Evolutionary conservation across 208 protist genomes (phyloP).

Genomic region (Leishmania tropica): DNA sequence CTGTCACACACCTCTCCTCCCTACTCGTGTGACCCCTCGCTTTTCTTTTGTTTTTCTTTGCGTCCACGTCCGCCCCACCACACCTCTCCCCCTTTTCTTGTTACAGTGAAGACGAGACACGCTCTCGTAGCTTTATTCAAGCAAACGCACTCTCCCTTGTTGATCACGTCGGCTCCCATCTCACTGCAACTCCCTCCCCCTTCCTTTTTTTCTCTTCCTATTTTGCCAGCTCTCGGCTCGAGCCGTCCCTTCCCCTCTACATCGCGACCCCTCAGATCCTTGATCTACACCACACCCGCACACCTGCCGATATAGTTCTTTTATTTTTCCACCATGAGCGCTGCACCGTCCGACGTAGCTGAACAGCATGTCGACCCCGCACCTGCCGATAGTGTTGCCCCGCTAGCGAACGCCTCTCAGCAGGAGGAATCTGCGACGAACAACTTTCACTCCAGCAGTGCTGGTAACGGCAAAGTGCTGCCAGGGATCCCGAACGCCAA

Average conservation of each 20-base stretch:
- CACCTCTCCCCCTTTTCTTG: background rate
- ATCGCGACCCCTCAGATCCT: background rate
- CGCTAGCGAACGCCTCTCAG: background rate
- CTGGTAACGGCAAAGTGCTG: background rate
- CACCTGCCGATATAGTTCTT: background rate
- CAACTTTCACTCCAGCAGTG: background rate
- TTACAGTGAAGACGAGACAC: slow-evolving; percentile 5
- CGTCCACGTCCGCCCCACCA: background rate
- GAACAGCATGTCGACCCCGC: slow-evolving; percentile 23
- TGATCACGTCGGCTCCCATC: background rate
- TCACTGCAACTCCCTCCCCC: background rate
- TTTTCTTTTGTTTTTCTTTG: slow-evolving; percentile 16
- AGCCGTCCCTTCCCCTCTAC: background rate
- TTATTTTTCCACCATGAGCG: slow-evolving; percentile 18
- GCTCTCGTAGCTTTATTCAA: background rate
- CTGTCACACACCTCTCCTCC: background rate
- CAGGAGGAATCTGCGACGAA: background rate
- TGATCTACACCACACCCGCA: background rate
- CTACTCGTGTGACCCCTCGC: background rate
- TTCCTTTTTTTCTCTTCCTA: background rate
- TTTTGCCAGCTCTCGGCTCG: background rate
- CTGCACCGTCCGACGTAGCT: background rate
- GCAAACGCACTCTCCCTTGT: background rate
- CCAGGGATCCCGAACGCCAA: background rate
- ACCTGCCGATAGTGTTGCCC: background rate